Conservation (phyloP, 148 eudicot genomes). For the Euryodendron excelsum region DNA sequence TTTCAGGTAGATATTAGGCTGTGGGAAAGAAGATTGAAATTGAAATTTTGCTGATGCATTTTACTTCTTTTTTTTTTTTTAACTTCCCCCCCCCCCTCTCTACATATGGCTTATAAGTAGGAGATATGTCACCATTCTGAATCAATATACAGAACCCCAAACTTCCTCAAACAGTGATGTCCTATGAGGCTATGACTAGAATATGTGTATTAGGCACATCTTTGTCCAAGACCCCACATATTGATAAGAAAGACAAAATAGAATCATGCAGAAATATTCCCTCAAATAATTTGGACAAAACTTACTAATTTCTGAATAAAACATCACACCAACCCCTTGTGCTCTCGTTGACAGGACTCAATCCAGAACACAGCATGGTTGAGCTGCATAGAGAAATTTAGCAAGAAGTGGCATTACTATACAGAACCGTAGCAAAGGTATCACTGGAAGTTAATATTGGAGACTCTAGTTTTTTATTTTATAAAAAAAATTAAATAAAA, state of each 20-base stretch:
- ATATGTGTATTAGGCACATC: conserved; percentile 18
- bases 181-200: not conserved
- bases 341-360: conserved; percentile 10
- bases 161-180: not conserved
- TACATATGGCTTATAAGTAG: not conserved
- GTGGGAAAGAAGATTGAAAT: no score
- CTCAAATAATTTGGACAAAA: conserved; percentile 17
- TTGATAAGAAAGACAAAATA: conserved; percentile 17
- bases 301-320: not conserved
- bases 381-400: not conserved
- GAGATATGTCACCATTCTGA: not conserved
- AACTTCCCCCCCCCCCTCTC: no score
- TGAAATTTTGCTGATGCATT: no score
- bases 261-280: conserved; percentile 35
- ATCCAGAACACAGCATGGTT: conserved; percentile 23
- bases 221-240: conserved; percentile 28
- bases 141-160: not conserved
- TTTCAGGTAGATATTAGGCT: no score
- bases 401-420: no score
- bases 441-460: no score
- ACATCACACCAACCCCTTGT: not conserved
- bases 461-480: no score
- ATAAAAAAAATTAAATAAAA: no score
- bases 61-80: no score
- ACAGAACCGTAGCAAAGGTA: no score